These are phyloP conservation scores for Stephania yunnanensis DNA, from an alignment of 164 flowering plant species.

Conservation along the genomic window DNA sequence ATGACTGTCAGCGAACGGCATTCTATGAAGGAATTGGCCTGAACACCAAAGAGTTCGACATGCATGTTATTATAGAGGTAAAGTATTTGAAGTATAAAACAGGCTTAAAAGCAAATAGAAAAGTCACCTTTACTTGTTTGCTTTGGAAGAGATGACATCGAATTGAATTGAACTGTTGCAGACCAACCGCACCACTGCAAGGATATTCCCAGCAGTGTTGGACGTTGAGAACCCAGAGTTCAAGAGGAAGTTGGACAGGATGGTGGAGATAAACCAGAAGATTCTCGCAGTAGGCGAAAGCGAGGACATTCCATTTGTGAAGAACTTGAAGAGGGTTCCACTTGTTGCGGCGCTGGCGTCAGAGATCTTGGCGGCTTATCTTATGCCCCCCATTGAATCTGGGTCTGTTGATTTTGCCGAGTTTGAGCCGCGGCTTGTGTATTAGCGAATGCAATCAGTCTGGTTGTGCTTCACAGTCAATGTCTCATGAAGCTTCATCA, in stretches of 20 bases:
- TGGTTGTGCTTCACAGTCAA: not conserved
- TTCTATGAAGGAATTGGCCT: conserved; percentile 97
- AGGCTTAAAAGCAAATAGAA: no score
- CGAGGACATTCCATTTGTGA: conserved; percentile 58
- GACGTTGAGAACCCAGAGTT: conserved; percentile 99
- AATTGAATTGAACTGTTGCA: conserved; percentile 24
- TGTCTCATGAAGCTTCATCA: not conserved
- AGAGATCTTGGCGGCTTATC: conserved; percentile 82
- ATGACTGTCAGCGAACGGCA: conserved; percentile 84
- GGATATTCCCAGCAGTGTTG: conserved; percentile 92
- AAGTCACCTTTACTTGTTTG: no score
- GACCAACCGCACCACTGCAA: conserved; percentile 96
- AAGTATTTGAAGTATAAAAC: conserved; percentile 1
- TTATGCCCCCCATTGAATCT: conserved; percentile 94
- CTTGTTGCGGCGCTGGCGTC: conserved; percentile 68
- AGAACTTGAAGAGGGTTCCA: conserved; percentile 88
- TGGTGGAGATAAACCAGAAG: conserved; percentile 82
- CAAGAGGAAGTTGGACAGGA: conserved; percentile 84
- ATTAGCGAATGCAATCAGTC: conserved; percentile 20
- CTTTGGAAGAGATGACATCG: not conserved
- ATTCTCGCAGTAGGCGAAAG: conserved; percentile 61
- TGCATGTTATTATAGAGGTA: conserved; percentile 99
- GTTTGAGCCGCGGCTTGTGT: conserved; percentile 82
- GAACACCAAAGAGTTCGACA: conserved; percentile 92
- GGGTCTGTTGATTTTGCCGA: conserved; percentile 94